Evolutionary conservation across 805 yeast genomes (phyloP), one percentile per base, ranked within the genome.

Genomic region (Cyberlindnera amylophila): DNA sequence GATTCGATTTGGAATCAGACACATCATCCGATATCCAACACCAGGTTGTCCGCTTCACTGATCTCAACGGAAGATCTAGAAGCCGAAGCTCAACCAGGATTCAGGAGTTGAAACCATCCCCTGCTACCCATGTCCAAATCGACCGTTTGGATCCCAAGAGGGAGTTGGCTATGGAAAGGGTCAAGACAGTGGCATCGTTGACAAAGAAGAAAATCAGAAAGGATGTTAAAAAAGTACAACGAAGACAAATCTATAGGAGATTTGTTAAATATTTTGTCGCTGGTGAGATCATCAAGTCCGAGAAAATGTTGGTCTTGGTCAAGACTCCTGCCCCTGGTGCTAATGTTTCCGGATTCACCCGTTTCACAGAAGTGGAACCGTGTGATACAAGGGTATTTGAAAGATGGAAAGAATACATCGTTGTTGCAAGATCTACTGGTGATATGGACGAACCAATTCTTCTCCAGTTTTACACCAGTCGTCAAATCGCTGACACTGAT

Each of bases 371-470:
- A 46, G 57, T 62, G 9, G 80, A 77, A 43, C 65, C 71, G 1
- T 67, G 70, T 19, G 77, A 77, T 32, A 69, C 86, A 0, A 63
- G 82, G 39, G 71, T 85, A 1, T 47, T 70, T 9, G 90, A 86
- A 44, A 64, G 88, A 36, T 88, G 96, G 93, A 77, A 73, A 46
- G 96, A 90, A 57, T 86, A 80, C 56, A 65, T 79, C 21, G 82
- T 85, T 3, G 87, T 85, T 2, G 81, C 83, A 1, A 66, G 91
- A 45, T 72, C 76, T n/a, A 78, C 86, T 0, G 80, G 77, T 13
- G 63, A 70, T 44, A 36, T 55, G 0, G 67, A 64, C 2, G 62
- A 65, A 9, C 90, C 95, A 0, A 55, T 87, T 0, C 58, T 69
- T 4, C 46, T 88, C 1, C 89, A 88, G 53, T 75, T 89, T 46